These are phyloP conservation scores for Cystoisospora suis DNA, from an alignment of 169 alveolate genomes.

Conservation along the genomic window DNA sequence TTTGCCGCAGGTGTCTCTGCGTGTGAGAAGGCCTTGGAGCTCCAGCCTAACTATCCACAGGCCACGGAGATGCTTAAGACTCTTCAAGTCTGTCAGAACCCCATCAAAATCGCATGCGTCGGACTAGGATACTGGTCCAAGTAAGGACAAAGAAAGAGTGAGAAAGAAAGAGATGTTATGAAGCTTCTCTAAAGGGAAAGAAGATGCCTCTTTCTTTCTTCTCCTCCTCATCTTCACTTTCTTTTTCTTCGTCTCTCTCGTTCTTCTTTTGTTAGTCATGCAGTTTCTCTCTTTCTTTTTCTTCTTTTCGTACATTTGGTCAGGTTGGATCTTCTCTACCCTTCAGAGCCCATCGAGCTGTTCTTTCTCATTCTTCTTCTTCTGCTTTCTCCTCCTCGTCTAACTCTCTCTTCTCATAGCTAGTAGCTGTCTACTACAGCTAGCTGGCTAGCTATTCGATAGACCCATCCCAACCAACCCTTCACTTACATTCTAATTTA, in stretches of 20 bases:
- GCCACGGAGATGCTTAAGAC: conserved; percentile 57
- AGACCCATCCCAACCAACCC: too few species aligned
- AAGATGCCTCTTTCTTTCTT: not conserved
- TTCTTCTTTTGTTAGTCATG: not conserved
- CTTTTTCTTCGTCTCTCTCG: not conserved
- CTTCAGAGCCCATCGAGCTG: too few species aligned
- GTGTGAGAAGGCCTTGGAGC: conserved; percentile 52
- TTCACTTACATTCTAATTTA: too few species aligned
- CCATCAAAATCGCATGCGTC: conserved; percentile 44
- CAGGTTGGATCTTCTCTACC: too few species aligned
- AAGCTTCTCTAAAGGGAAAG: too few species aligned
- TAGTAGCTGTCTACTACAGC: too few species aligned
- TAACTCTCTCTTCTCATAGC: too few species aligned
- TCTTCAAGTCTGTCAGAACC: conserved; percentile 50
- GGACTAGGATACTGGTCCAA: conserved; percentile 66
- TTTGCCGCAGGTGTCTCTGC: conserved; percentile 39
- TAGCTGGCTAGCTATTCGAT: too few species aligned
- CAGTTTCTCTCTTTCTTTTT: not conserved
- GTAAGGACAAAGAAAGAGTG: not conserved
- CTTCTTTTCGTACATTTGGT: not conserved
- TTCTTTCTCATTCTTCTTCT: too few species aligned
- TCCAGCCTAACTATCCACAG: conserved; percentile 53
- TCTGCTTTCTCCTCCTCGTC: too few species aligned
- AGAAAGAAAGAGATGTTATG: too few species aligned
- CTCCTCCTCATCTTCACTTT: not conserved